Base-by-base conservation (phyloP, 345 rosid species). In the Eucalyptus regnans region DNA sequence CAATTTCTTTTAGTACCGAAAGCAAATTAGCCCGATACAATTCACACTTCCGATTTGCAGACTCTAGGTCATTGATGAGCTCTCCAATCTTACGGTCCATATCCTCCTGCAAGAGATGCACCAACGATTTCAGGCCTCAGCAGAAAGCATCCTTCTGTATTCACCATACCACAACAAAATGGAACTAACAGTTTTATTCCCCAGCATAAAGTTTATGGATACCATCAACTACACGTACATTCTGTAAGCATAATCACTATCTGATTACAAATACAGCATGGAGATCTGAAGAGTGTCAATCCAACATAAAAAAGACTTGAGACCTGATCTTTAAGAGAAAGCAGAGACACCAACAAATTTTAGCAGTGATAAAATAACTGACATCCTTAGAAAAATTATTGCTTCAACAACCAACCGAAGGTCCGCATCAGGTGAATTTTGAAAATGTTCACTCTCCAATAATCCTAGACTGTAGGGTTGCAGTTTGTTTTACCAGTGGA, bases 1-100 rank as follows among this genome's bases (percentile, higher is more conserved):
- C 95, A 43, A 93, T 91, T 52, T 93, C 95, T 86, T 90, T 94
- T 85, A 94, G 86, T 79, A 94, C 90, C n/a, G 93, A 92, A 60
- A 93, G 92, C 86, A 94, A 89, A 88, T 92, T 94, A 86, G 92
- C 92, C 71, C 94, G 89, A 89, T 93, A 94, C 22, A 89, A 94
- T 86, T 92, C 94, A 86, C 94, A 93, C 89, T 91, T 92, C 85
- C 90, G 91, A 88, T 90, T 94, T 89, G 94, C 92, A 86, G 71
- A 89, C 86, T 91, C 93, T 88, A 93, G 58, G 88, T 90, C 93
- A 41, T 58, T 86, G 62, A 81, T 89, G 54, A 93, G 90, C 84
- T 93, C 94, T 87, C 86, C 89, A 88, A 93, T 93, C 90, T 86
- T 91, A 90, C 84, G 87, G 88, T 94, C 94, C 92, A 89, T 89